Evolutionary conservation across 495 filamentous ascomycete genomes (phyloP), one percentile per base, ranked within the genome.

Genomic region (Cryomyces minteri): DNA sequence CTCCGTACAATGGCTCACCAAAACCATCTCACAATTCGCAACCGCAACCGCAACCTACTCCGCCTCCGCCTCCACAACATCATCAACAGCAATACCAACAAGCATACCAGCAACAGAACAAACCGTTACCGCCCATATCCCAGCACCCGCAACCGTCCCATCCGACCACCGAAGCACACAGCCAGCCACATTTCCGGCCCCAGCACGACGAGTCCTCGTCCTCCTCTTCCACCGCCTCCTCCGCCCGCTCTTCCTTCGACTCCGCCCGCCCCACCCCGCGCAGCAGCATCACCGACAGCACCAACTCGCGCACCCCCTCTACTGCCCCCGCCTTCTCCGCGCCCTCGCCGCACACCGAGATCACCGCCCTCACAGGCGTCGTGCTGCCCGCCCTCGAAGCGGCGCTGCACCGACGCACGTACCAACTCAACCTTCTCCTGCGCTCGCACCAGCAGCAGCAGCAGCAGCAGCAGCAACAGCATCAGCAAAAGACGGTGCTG

Each of bases 371-470:
- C 0, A 77, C 75, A 56, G 74, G 82, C 47, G 86, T 98, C 39
- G 79, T 98, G 43, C 71, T 95, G 42, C 90, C 90, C 2, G 92
- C 90, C 5, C 73, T 98, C 5, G 80, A 87, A 58, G 80, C 86
- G 46, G 88, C 90, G 5, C 74, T 96, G 33, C 76, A 79, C 50
- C 79, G 90, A 32, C 79, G 90, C 39, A 74, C 79, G 51, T 73
- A 76, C 48, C 67, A 71, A 30, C 62, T 84, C 30, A 73, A 79
- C 56, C 67, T 73, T 53, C 51, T 66, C 11, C 18, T 25, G 18
- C 18, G 18, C 18, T 25, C 18, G 18, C 18, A 25, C 18, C 2
- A 25, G 1, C 18, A 25, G 18, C 66, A 67, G 18, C 48, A 36
- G 37, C 5, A 5, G 18, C 48, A 32, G n/a, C 34, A 43, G 2